Percentiles rank a stretch among this genome's conserved stretches.
phyloP scores from a whole-genome alignment of 2,329 filamentous ascomycete genomes.

The Plectosphaerella sp. region DNA sequence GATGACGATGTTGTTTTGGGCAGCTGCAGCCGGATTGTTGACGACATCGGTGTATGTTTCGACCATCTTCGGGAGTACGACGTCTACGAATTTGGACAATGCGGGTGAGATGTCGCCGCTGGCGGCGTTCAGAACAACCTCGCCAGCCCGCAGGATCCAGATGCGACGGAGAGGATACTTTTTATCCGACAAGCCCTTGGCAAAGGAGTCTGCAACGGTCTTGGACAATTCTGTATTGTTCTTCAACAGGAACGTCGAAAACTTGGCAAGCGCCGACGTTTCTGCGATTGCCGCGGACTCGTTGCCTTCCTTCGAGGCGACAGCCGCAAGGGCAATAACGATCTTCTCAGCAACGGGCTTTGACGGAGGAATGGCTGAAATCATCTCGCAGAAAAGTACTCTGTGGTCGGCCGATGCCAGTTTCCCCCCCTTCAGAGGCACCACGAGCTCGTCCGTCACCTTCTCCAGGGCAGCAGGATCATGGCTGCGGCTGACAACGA shows the following conservation, averaged over 20 bases:
- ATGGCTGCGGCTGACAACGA: conserved; percentile 58
- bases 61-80: conserved; percentile 50
- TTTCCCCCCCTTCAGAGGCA: conserved; percentile 78
- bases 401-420: conserved; percentile 81
- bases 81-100: conserved; percentile 48
- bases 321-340: conserved; percentile 58
- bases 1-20: conserved; percentile 78
- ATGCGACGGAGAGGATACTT: conserved; percentile 70
- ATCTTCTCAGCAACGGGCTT: conserved; percentile 61
- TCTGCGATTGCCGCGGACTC: conserved; percentile 77
- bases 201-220: conserved; percentile 62
- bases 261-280: conserved; percentile 64
- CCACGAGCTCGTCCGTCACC: conserved; percentile 72
- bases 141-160: conserved; percentile 74
- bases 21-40: conserved; percentile 71
- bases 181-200: conserved; percentile 84
- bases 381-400: conserved; percentile 75
- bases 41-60: conserved; percentile 74
- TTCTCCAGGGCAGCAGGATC: conserved; percentile 58
- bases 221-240: conserved; percentile 60
- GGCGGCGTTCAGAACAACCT: conserved; percentile 54
- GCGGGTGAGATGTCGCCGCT: conserved; percentile 15
- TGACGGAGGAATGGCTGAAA: conserved; percentile 60
- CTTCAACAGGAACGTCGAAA: conserved; percentile 59
- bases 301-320: conserved; percentile 82